Conservation (phyloP, 371 early-diverging fungal species). For the Mucor lusitanicus region DNA sequence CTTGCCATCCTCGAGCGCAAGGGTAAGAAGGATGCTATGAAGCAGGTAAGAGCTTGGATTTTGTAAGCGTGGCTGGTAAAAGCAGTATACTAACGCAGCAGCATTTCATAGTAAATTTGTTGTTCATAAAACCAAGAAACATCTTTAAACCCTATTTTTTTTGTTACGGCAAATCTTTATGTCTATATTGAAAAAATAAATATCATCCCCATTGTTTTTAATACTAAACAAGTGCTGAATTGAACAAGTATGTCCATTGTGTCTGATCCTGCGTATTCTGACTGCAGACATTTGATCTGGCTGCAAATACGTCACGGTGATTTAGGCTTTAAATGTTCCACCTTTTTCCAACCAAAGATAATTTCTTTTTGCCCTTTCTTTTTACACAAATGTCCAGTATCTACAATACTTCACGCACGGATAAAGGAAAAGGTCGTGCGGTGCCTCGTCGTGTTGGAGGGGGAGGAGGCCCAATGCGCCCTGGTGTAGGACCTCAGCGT, state of each 20-base stretch:
- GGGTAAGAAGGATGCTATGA: conserved; percentile 52
- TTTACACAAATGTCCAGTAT: conserved; percentile 20
- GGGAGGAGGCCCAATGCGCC: conserved; percentile 6
- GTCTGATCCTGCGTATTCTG: no score
- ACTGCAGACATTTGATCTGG: no score
- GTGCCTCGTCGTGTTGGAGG: conserved; percentile 13
- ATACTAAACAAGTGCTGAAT: neutral
- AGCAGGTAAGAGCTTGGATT: conserved; percentile 30
- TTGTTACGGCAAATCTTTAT: neutral
- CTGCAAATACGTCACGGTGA: neutral
- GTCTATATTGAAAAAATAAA: conserved; percentile 2
- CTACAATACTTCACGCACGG: conserved; percentile 23
- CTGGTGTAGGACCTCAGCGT: conserved; percentile 15
- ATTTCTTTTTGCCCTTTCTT: conserved; percentile 2
- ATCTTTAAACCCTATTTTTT: conserved; percentile 1
- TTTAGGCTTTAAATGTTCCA: neutral
- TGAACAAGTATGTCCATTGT: no score
- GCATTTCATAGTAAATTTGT: neutral
- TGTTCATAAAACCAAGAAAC: neutral
- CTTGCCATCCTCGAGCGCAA: conserved; percentile 83
- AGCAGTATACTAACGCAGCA: no score
- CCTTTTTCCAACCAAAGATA: neutral
- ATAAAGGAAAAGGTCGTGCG: conserved; percentile 16
- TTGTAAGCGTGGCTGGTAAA: no score
- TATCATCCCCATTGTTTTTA: conserved; percentile 11